Conservation (phyloP, 2,329 filamentous ascomycete genomes). For the Colletotrichum costaricense region DNA sequence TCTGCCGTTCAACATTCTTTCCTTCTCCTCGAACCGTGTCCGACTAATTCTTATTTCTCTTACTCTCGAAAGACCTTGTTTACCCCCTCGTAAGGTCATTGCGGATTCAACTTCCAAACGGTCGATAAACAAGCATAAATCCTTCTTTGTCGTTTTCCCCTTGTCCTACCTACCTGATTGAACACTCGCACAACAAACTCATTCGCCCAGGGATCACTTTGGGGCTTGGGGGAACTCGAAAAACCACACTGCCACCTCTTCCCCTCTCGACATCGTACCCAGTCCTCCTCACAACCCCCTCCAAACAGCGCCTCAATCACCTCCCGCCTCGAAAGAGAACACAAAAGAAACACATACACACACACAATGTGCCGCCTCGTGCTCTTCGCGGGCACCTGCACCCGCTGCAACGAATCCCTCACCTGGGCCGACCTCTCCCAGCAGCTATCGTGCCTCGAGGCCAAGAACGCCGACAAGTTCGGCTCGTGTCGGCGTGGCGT, state of each 20-base stretch:
- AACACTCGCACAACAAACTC: not conserved
- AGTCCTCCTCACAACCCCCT: not conserved
- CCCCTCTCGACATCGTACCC: not conserved
- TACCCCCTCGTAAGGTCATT: not conserved
- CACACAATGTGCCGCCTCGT: slow-evolving; percentile 59
- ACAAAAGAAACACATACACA: no score
- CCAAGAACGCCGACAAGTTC: slow-evolving; percentile 60
- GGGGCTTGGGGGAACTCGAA: not conserved
- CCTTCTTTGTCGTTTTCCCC: not conserved
- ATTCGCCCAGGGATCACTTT: not conserved
- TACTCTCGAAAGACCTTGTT: not conserved
- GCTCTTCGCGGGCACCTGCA: slow-evolving; percentile 56
- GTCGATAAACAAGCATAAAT: not conserved
- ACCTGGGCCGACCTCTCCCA: slow-evolving; percentile 58
- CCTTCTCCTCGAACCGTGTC: not conserved
- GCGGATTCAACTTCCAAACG: not conserved
- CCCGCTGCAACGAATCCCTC: slow-evolving; percentile 52
- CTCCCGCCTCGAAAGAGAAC: not conserved
- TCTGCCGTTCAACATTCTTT: not conserved
- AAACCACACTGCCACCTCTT: not conserved
- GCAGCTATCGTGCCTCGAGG: slow-evolving; percentile 59
- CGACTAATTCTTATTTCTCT: not conserved
- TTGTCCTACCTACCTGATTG: not conserved
- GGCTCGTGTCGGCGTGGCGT: slow-evolving; percentile 56
- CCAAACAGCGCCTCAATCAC: not conserved